Percentiles rank a stretch among this genome's conserved stretches.
phyloP scores from a whole-genome alignment of 2,329 filamentous ascomycete species.

The Sordariomycetes sp. region DNA sequence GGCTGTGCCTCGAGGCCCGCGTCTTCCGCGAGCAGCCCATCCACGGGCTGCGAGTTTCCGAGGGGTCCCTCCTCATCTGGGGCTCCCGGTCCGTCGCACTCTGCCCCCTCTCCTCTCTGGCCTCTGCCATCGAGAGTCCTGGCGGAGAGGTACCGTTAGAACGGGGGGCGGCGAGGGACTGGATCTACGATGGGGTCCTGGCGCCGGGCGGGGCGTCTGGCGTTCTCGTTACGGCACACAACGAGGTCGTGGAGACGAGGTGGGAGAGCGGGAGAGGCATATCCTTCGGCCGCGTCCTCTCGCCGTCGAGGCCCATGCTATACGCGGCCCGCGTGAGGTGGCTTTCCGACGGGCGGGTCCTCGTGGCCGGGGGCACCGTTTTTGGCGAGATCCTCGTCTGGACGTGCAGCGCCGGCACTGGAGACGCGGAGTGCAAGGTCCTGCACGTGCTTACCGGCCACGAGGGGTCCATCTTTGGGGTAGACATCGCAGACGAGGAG shows the following conservation, averaged over 20 bases:
- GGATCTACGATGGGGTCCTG: conserved; percentile 59
- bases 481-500: conserved; percentile 55
- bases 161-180: conserved; percentile 42
- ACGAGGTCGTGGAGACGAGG: conserved; percentile 51
- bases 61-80: conserved; percentile 46
- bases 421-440: conserved; percentile 21
- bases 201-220: conserved; percentile 31
- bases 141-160: neutral
- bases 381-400: conserved; percentile 92
- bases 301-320: conserved; percentile 68
- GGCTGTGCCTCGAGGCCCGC: conserved; percentile 24
- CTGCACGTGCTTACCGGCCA: conserved; percentile 52
- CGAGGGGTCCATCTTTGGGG: conserved; percentile 87
- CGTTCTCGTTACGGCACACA: conserved; percentile 73
- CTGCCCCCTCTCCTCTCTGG: conserved; percentile 11
- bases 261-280: conserved; percentile 9
- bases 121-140: conserved; percentile 9
- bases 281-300: conserved; percentile 36
- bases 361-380: conserved; percentile 80
- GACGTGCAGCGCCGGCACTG: conserved; percentile 43
- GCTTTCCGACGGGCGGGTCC: conserved; percentile 40
- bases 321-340: conserved; percentile 71
- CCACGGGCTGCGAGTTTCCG: conserved; percentile 51
- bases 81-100: conserved; percentile 49
- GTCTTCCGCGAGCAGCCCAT: conserved; percentile 59